These are phyloP conservation scores for Cryptococcus depauperatus DNA, from an alignment of 1,284 basidiomycete species.

Conservation along the genomic window DNA sequence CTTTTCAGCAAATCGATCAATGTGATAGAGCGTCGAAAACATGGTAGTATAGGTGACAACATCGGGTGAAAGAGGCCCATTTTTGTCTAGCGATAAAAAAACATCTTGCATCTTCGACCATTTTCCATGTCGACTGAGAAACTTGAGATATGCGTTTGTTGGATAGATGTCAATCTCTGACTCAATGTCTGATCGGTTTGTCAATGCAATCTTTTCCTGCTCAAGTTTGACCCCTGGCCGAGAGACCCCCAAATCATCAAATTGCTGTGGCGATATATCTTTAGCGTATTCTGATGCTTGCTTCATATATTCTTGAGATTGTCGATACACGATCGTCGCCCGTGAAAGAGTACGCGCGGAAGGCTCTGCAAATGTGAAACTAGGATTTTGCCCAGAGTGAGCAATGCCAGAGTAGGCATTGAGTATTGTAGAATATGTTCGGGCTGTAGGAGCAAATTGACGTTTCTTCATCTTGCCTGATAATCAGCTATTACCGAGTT, in stretches of 20 bases:
- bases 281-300: neutral
- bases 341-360: conserved; percentile 28
- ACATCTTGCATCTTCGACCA: conserved; percentile 36
- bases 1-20: conserved; percentile 1
- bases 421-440: conserved; percentile 40
- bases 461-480: conserved; percentile 42
- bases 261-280: neutral
- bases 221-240: neutral
- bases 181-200: neutral
- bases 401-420: conserved; percentile 34
- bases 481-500: neutral
- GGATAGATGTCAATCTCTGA: conserved; percentile 25
- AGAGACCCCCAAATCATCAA: neutral
- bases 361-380: conserved; percentile 10
- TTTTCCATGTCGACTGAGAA: conserved; percentile 29
- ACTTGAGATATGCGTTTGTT: conserved; percentile 42
- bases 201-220: neutral
- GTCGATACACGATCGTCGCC: conserved; percentile 32
- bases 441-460: conserved; percentile 30
- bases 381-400: conserved; percentile 11
- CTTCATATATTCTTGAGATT: conserved; percentile 29
- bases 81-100: conserved; percentile 27
- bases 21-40: conserved; percentile 18
- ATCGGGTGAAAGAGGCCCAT: conserved; percentile 32
- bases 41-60: conserved; percentile 35